Evolutionary conservation across 1,284 basidiomycete species (phyloP).

Genomic region (Sphagnurus paluster): DNA sequence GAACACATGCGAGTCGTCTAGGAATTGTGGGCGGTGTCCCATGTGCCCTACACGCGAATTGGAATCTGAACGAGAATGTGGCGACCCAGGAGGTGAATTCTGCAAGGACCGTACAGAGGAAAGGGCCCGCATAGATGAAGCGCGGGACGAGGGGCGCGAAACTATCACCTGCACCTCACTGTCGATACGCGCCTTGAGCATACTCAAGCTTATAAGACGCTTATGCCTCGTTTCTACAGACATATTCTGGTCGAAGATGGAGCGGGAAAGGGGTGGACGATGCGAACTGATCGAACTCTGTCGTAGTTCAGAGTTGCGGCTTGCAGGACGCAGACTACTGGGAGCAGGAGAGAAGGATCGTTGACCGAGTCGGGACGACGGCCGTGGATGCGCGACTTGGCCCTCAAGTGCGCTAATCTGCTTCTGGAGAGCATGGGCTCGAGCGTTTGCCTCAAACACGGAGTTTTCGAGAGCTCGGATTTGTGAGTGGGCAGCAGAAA

Average conservation of each 20-base stretch:
- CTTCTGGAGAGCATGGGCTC: slow-evolving; percentile 69
- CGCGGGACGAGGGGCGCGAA: slow-evolving; percentile 42
- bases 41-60: slow-evolving; percentile 18
- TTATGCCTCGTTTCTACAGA: slow-evolving; percentile 81
- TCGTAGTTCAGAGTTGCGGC: slow-evolving; percentile 50
- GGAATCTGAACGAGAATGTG: slow-evolving; percentile 20
- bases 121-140: slow-evolving; percentile 50
- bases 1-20: slow-evolving; percentile 83
- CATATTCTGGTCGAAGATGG: slow-evolving; percentile 64
- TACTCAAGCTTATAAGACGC: slow-evolving; percentile 80
- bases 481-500: slow-evolving; percentile 75
- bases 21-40: slow-evolving; percentile 59
- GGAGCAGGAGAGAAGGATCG: slow-evolving; percentile 41
- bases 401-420: slow-evolving; percentile 65
- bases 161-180: slow-evolving; percentile 58
- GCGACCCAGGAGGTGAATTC: slow-evolving; percentile 18
- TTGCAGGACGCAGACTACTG: slow-evolving; percentile 47
- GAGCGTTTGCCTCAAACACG: slow-evolving; percentile 72
- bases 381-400: slow-evolving; percentile 47
- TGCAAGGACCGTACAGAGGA: slow-evolving; percentile 28
- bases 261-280: slow-evolving; percentile 45
- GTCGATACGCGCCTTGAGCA: slow-evolving; percentile 88
- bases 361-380: slow-evolving; percentile 35
- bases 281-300: slow-evolving; percentile 47
- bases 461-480: slow-evolving; percentile 73